Evolutionary conservation across 495 filamentous ascomycete genomes (phyloP).

Genomic region (Thermothielavioides terrestris): DNA sequence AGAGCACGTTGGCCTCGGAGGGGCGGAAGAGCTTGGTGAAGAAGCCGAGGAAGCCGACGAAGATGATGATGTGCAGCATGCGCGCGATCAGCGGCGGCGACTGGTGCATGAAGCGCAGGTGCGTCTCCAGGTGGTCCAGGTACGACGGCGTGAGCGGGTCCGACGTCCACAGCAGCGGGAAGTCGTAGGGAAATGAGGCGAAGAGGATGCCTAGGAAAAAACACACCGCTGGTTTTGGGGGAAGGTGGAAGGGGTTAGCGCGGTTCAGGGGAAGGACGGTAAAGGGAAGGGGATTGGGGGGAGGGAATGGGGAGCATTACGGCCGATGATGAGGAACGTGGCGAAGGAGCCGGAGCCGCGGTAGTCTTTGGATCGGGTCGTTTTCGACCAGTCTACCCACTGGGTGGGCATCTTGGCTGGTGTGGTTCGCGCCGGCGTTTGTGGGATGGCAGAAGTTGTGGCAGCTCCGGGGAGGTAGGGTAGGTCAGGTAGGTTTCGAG

Average conservation of each 20-base stretch:
- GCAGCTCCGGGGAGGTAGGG: too few species aligned
- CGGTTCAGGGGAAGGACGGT: background rate
- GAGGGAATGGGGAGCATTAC: conserved; percentile 43
- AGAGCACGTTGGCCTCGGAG: conserved; percentile 86
- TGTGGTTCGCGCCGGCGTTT: too few species aligned
- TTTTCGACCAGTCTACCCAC: conserved; percentile 45
- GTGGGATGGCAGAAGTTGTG: too few species aligned
- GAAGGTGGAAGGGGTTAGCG: conserved; percentile 2
- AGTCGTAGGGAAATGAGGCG: conserved; percentile 95
- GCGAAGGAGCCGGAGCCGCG: conserved; percentile 57
- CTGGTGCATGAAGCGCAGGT: conserved; percentile 77
- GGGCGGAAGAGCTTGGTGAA: conserved; percentile 88
- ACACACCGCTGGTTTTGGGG: conserved; percentile 55
- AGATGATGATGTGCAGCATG: conserved; percentile 87
- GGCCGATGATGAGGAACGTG: conserved; percentile 92
- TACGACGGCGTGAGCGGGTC: conserved; percentile 52
- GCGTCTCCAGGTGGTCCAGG: conserved; percentile 72
- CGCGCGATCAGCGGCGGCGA: conserved; percentile 85
- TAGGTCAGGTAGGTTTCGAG: too few species aligned
- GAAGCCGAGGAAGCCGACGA: conserved; percentile 80
- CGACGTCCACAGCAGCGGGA: conserved; percentile 86
- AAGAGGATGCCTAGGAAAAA: conserved; percentile 99
- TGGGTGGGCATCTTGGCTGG: conserved; percentile 17
- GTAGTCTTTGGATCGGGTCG: conserved; percentile 40
- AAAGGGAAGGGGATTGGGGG: background rate